phyloP scores from a whole-genome alignment of 2,329 filamentous ascomycete species.

The Thermothelomyces thermophilus region DNA sequence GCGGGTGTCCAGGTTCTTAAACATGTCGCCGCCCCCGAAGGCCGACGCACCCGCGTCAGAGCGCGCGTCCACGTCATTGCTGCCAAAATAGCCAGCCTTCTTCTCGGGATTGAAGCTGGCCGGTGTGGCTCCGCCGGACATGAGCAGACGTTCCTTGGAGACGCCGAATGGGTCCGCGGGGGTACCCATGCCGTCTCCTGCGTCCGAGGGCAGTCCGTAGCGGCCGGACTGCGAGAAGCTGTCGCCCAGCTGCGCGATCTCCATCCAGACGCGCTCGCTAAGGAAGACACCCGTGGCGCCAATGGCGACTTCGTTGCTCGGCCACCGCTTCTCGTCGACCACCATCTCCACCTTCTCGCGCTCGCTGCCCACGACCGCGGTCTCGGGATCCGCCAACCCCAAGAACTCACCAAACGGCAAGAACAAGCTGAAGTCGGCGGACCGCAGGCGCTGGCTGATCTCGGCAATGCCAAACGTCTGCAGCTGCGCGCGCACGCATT shows the following conservation, averaged over 20 bases:
- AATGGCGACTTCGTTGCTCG: conserved; percentile 80
- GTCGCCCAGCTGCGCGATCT: conserved; percentile 71
- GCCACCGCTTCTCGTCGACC: conserved; percentile 90
- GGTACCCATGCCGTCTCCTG: conserved; percentile 55
- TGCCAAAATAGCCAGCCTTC: conserved; percentile 72
- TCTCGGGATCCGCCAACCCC: conserved; percentile 76
- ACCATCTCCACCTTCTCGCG: conserved; percentile 84
- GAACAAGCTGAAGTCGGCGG: conserved; percentile 93
- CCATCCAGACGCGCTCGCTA: conserved; percentile 92
- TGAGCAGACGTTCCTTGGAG: conserved; percentile 54
- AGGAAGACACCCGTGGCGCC: conserved; percentile 92
- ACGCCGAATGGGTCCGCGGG: conserved; percentile 54
- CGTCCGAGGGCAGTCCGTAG: conserved; percentile 52
- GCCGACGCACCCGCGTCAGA: conserved; percentile 92
- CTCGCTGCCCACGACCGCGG: conserved; percentile 83
- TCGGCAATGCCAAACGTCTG: conserved; percentile 95
- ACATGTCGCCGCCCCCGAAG: conserved; percentile 92
- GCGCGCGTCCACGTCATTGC: conserved; percentile 70
- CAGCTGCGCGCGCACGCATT: conserved; percentile 89
- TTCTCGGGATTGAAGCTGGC: conserved; percentile 65
- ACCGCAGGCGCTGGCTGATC: conserved; percentile 86
- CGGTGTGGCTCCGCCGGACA: conserved; percentile 45
- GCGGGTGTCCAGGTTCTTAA: conserved; percentile 89
- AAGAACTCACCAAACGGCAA: conserved; percentile 94
- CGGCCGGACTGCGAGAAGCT: conserved; percentile 46